Evolutionary conservation across 805 yeast species (phyloP).

Genomic region (Hemisphaericaspora nanyangensis): DNA sequence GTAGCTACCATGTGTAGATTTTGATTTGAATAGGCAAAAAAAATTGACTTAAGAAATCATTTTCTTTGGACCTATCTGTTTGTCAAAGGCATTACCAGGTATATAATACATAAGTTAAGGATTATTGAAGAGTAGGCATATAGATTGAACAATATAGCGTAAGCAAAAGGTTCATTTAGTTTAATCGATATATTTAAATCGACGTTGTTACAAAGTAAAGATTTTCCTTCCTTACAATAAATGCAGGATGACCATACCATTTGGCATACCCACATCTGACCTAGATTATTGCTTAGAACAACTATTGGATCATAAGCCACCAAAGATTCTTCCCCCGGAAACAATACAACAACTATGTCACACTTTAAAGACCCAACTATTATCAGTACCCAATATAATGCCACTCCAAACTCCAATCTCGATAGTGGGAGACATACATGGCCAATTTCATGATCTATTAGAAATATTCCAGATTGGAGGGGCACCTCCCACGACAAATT

Average conservation of each 20-base stretch:
- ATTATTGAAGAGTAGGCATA: too few relatives aligned
- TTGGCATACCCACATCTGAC: constrained; percentile 31
- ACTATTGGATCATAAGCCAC: constrained; percentile 39
- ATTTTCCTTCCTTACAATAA: too few relatives aligned
- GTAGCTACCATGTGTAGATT: too few relatives aligned
- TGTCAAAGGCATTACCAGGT: too few relatives aligned
- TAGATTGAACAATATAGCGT: too few relatives aligned
- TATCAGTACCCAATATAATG: constrained; percentile 82
- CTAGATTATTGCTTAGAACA: constrained; percentile 42
- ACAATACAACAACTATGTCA: constrained; percentile 52
- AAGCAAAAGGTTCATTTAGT: too few relatives aligned
- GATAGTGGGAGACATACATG: constrained; percentile 96
- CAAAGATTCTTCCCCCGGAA: constrained; percentile 37
- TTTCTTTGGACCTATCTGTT: too few relatives aligned
- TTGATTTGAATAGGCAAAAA: too few relatives aligned
- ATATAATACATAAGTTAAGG: too few relatives aligned
- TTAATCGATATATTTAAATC: too few relatives aligned
- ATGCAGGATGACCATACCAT: constrained; percentile 33
- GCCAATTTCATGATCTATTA: constrained; percentile 89
- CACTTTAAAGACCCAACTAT: constrained; percentile 75
- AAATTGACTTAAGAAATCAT: too few relatives aligned
- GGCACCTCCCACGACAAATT: constrained; percentile 87
- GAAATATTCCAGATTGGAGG: constrained; percentile 96
- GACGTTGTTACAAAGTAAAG: too few relatives aligned
- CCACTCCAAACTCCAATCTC: constrained; percentile 84